phyloP scores from a whole-genome alignment of 352 stramenopile genomes.

The Phytophthora ohioensis region DNA sequence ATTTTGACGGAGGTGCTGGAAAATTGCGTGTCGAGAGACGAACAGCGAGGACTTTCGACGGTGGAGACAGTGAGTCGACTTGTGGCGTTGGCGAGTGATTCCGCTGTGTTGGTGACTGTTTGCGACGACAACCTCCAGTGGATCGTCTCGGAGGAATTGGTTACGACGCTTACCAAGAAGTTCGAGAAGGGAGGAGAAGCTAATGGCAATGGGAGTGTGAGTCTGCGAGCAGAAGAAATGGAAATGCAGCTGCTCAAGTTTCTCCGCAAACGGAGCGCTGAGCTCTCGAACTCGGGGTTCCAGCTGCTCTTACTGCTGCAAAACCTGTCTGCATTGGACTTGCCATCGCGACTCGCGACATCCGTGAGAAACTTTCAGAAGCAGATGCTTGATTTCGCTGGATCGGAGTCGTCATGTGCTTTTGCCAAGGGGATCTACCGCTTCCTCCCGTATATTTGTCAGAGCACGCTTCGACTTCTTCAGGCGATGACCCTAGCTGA shows the following conservation, averaged over 20 bases:
- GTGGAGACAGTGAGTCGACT: slow-evolving; percentile 36
- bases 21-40: slow-evolving; percentile 25
- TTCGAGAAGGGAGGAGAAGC: slow-evolving; percentile 17
- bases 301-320: slow-evolving; percentile 59
- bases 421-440: slow-evolving; percentile 57
- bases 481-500: slow-evolving; percentile 16
- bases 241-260: slow-evolving; percentile 37
- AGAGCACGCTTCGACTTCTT: slow-evolving; percentile 55
- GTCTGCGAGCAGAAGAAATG: slow-evolving; percentile 8
- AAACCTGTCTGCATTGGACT: slow-evolving; percentile 30
- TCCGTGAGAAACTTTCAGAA: slow-evolving; percentile 51
- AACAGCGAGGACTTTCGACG: slow-evolving; percentile 1
- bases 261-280: slow-evolving; percentile 40
- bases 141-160: slow-evolving; percentile 63
- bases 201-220: slow-evolving; percentile 20
- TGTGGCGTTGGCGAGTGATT: slow-evolving; percentile 47
- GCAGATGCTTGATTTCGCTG: slow-evolving; percentile 50
- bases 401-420: slow-evolving; percentile 25
- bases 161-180: slow-evolving; percentile 41
- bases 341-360: slow-evolving; percentile 15
- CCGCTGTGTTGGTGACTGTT: slow-evolving; percentile 40
- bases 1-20: slow-evolving; percentile 56
- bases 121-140: slow-evolving; percentile 75
- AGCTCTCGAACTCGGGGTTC: slow-evolving; percentile 55
- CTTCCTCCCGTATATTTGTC: slow-evolving; percentile 69